Percentiles rank a stretch among this genome's conserved stretches.
These are phyloP conservation scores for Lepidium didymum DNA, from an alignment of 345 rosid genomes.

Conservation along the genomic window DNA sequence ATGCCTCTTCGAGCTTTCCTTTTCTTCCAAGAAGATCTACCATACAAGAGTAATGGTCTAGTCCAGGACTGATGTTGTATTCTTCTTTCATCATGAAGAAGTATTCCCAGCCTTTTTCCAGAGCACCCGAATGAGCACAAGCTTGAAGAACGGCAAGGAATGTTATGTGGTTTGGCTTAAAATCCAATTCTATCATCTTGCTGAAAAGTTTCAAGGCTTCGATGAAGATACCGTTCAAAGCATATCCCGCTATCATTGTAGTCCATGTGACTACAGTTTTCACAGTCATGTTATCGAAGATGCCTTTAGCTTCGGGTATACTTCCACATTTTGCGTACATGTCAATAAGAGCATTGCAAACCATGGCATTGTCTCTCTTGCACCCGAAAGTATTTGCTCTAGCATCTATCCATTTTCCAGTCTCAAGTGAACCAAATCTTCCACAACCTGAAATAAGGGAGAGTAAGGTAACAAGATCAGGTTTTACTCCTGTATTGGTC, in stretches of 20 bases:
- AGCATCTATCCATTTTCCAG: constrained; percentile 51
- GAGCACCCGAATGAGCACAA: constrained; percentile 53
- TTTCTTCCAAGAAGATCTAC: constrained; percentile 58
- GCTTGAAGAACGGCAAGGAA: constrained; percentile 60
- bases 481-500: constrained; percentile 38
- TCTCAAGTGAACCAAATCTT: constrained; percentile 44
- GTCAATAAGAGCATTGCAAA: constrained; percentile 55
- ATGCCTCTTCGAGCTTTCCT: constrained; percentile 48
- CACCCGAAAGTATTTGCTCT: constrained; percentile 32
- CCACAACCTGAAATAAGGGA: constrained; percentile 58
- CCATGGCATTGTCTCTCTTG: constrained; percentile 34
- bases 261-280: constrained; percentile 61
- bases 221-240: constrained; percentile 41
- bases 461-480: constrained; percentile 55
- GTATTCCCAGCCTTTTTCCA: constrained; percentile 52
- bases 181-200: constrained; percentile 35
- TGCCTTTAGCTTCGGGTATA: constrained; percentile 37
- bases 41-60: constrained; percentile 62
- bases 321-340: constrained; percentile 72
- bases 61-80: constrained; percentile 38
- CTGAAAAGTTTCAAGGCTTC: constrained; percentile 45
- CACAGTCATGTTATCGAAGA: constrained; percentile 37
- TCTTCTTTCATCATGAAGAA: constrained; percentile 37
- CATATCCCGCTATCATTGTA: constrained; percentile 55
- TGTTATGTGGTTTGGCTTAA: constrained; percentile 51